A percentile compares a stretch with the other conserved stretches of the same genome.
Conservation (phyloP, 2,329 filamentous ascomycete species). For the Cladophialophora bantiana region DNA sequence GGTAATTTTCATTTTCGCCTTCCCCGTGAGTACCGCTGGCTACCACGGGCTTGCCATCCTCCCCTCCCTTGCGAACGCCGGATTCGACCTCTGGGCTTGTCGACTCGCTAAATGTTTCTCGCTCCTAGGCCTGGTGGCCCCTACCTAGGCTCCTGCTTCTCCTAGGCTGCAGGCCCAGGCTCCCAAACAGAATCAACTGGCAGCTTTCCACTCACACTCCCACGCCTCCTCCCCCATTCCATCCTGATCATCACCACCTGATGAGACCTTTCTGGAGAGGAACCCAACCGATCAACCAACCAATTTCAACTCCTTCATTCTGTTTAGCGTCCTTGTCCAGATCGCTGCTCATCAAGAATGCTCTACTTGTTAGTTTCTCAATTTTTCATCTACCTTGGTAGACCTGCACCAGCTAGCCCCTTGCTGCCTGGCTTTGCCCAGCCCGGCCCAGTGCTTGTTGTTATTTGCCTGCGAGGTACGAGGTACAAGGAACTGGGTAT, state of each 20-base stretch:
- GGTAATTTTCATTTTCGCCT: not conserved
- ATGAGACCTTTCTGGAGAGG: not conserved
- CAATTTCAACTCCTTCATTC: not conserved
- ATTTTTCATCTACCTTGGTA: too few species aligned
- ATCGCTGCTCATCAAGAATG: not conserved
- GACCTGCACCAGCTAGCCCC: too few species aligned
- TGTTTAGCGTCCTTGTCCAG: conserved; percentile 1
- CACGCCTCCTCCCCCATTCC: not conserved
- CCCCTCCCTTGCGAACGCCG: not conserved
- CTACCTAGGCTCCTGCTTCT: not conserved
- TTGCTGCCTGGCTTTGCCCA: too few species aligned
- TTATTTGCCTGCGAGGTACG: too few species aligned
- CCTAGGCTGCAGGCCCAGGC: not conserved
- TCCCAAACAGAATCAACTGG: not conserved
- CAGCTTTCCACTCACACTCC: not conserved
- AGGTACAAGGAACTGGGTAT: too few species aligned
- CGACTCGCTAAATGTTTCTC: conserved; percentile 8
- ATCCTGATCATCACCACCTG: conserved; percentile 3
- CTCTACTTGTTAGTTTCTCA: not conserved
- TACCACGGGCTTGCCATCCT: too few species aligned
- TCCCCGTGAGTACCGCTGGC: too few species aligned
- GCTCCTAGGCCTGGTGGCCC: not conserved
- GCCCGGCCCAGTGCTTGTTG: too few species aligned
- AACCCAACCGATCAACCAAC: not conserved
- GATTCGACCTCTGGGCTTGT: conserved; percentile 4